A percentile compares a stretch with the other conserved stretches of the same genome.
Evolutionary conservation across 2,329 filamentous ascomycete species (phyloP).

Genomic region (Ceratocystiopsis sp.): DNA sequence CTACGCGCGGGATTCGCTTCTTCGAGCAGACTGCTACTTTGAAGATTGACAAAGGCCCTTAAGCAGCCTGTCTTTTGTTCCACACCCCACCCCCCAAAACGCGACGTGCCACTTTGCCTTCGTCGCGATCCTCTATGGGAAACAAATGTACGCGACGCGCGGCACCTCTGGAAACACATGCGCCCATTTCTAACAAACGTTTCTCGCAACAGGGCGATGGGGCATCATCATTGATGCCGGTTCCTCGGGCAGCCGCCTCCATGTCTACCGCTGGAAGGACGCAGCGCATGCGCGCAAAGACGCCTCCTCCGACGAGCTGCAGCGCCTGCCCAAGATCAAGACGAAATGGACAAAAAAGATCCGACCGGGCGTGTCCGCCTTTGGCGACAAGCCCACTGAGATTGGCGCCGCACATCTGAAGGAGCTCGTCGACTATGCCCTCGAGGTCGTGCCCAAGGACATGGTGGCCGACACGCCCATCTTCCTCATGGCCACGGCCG

Average conservation of each 20-base stretch:
- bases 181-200: background rate
- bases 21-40: too few relatives aligned
- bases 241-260: conserved; percentile 87
- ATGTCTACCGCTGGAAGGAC: conserved; percentile 89
- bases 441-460: conserved; percentile 56
- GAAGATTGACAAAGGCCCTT: too few relatives aligned
- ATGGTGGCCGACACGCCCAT: conserved; percentile 74
- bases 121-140: conserved; percentile 2
- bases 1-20: too few relatives aligned
- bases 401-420: conserved; percentile 74
- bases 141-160: conserved; percentile 6
- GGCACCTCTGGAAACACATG: background rate
- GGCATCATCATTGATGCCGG: conserved; percentile 95
- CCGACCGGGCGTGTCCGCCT: conserved; percentile 80
- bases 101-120: background rate
- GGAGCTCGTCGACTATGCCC: conserved; percentile 63
- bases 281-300: conserved; percentile 47
- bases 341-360: conserved; percentile 91
- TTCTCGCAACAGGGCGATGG: conserved; percentile 40
- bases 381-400: conserved; percentile 56
- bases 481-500: conserved; percentile 89
- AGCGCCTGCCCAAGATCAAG: conserved; percentile 59
- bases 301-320: conserved; percentile 40
- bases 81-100: too few relatives aligned
- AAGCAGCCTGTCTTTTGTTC: too few relatives aligned